These are phyloP conservation scores for Barnettozyma californica DNA, from an alignment of 805 yeast genomes.

Conservation along the genomic window DNA sequence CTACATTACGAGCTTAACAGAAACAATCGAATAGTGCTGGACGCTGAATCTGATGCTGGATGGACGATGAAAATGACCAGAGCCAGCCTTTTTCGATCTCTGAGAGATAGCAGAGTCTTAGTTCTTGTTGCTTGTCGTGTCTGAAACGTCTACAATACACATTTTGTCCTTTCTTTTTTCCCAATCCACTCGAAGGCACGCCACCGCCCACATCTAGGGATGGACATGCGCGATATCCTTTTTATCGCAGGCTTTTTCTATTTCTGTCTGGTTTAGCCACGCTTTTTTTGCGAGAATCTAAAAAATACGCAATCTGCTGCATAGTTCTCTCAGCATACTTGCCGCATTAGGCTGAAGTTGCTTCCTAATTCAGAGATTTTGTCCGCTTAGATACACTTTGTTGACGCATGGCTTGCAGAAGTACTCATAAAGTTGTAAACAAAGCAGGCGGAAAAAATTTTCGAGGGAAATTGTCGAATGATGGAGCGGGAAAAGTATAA, in stretches of 20 bases:
- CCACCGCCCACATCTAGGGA: not conserved
- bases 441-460: not conserved
- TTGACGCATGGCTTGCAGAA: constrained; percentile 3
- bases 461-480: not conserved
- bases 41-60: not conserved
- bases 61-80: not conserved
- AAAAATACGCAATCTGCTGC: constrained; percentile 5
- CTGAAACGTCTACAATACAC: not conserved
- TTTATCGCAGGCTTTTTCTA: not conserved
- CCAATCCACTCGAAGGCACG: not conserved
- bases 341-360: not conserved
- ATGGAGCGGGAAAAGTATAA: constrained; percentile 5
- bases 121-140: not conserved
- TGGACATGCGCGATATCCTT: not conserved
- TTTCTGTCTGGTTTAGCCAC: not conserved
- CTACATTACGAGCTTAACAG: not conserved
- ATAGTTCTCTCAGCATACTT: not conserved
- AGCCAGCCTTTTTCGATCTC: not conserved
- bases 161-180: not conserved
- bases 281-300: not conserved
- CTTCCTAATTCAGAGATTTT: not conserved
- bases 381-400: not conserved
- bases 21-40: not conserved
- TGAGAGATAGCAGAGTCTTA: not conserved
- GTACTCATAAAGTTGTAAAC: not conserved